Conservation (phyloP, 257 asterid species). For the Nyctanthes arbortristis region DNA sequence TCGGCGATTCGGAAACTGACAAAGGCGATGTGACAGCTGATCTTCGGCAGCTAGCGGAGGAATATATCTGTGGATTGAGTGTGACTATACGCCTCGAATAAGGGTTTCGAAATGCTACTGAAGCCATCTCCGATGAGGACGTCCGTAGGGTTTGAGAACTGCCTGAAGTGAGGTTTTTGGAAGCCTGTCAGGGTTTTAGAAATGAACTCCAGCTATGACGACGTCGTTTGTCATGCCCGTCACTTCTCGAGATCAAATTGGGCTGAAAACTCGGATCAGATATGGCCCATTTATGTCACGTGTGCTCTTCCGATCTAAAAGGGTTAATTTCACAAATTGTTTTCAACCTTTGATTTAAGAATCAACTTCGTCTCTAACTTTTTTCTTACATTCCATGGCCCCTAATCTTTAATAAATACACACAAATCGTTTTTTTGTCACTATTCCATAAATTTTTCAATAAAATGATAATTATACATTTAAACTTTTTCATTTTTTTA, state of each 20-base stretch:
- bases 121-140: constrained; percentile 36
- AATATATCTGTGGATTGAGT: constrained; percentile 41
- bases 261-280: no score
- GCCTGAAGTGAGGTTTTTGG: constrained; percentile 30
- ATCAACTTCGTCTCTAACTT: no score
- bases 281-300: no score
- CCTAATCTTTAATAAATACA: no score
- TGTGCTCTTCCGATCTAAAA: no score
- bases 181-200: constrained; percentile 23
- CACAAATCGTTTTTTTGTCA: no score
- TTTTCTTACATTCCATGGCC: no score
- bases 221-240: neutral
- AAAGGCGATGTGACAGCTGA: constrained; percentile 39
- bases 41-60: constrained; percentile 38
- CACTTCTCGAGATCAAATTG: neutral
- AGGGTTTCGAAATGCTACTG: constrained; percentile 42
- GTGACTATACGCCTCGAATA: constrained; percentile 37
- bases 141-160: neutral
- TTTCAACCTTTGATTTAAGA: no score
- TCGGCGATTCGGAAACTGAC: constrained; percentile 43
- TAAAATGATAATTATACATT: no score
- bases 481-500: no score
- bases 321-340: no score
- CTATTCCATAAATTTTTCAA: no score
- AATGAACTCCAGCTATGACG: neutral